A percentile compares a stretch with the other conserved stretches of the same genome.
These are phyloP conservation scores for Entonaema liquescens DNA, from an alignment of 495 filamentous ascomycete species.

Conservation along the genomic window DNA sequence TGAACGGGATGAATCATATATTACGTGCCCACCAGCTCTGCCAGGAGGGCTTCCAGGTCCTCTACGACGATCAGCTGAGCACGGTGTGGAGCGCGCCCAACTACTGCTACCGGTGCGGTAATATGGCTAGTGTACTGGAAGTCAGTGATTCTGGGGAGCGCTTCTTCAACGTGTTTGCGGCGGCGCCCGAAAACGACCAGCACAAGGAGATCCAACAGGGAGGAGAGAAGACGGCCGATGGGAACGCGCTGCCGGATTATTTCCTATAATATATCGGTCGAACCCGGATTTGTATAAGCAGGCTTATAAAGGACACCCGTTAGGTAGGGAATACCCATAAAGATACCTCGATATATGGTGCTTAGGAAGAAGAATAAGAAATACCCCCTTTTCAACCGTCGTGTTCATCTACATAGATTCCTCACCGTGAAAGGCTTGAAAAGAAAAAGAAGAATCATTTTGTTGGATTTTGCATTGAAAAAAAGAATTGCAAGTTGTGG, in stretches of 20 bases:
- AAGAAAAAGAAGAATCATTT: slow-evolving; percentile 3
- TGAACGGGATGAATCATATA: slow-evolving; percentile 97
- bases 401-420: slow-evolving; percentile 17
- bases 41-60: slow-evolving; percentile 94
- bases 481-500: slow-evolving; percentile 9
- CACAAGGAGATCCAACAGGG: slow-evolving; percentile 83
- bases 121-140: slow-evolving; percentile 95
- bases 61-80: slow-evolving; percentile 92
- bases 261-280: slow-evolving; percentile 55
- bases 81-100: slow-evolving; percentile 98
- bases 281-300: background rate
- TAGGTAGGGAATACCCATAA: background rate
- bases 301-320: background rate
- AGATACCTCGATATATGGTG: slow-evolving; percentile 19
- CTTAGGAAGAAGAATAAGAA: slow-evolving; percentile 12
- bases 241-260: slow-evolving; percentile 63
- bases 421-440: slow-evolving; percentile 3
- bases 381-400: slow-evolving; percentile 27
- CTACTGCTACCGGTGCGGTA: slow-evolving; percentile 96
- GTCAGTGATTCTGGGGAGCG: slow-evolving; percentile 90
- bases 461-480: slow-evolving; percentile 8
- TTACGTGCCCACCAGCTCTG: slow-evolving; percentile 96
- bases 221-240: slow-evolving; percentile 59
- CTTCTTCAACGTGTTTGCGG: slow-evolving; percentile 97
- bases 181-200: slow-evolving; percentile 92